A percentile compares a stretch with the other conserved stretches of the same genome.
Evolutionary conservation across 2,329 filamentous ascomycete species (phyloP).

Genomic region (Rhytidhysteron rufulum): DNA sequence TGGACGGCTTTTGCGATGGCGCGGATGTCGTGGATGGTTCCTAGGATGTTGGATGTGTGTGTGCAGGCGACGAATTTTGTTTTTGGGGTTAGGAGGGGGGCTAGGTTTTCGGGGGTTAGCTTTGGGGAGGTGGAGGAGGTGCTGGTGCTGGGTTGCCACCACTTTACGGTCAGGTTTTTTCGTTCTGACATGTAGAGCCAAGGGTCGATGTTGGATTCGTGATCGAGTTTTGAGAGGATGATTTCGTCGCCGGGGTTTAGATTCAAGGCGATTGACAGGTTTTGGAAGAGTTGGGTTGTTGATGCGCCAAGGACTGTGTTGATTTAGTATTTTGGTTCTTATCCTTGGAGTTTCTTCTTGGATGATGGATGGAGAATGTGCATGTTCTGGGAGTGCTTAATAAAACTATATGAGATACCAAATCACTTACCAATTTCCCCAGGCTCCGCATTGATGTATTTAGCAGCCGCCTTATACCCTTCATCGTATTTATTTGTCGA

Average conservation of each 20-base stretch:
- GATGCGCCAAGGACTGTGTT: constrained; percentile 64
- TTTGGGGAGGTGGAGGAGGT: constrained; percentile 48
- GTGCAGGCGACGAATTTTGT: constrained; percentile 71
- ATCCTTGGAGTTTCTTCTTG: too few relatives aligned
- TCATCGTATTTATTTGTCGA: constrained; percentile 58
- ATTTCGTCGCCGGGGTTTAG: constrained; percentile 56
- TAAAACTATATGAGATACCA: too few relatives aligned
- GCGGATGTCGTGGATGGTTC: constrained; percentile 63
- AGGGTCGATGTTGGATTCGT: constrained; percentile 72
- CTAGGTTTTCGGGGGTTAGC: constrained; percentile 56
- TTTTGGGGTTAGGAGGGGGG: constrained; percentile 56
- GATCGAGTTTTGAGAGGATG: constrained; percentile 67
- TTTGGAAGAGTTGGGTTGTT: constrained; percentile 73
- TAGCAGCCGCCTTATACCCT: constrained; percentile 63
- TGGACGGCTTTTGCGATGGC: constrained; percentile 53
- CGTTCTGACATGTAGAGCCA: constrained; percentile 67
- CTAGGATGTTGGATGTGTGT: constrained; percentile 70
- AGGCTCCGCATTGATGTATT: constrained; percentile 63
- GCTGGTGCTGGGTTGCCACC: constrained; percentile 55
- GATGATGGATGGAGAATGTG: too few relatives aligned
- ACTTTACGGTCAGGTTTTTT: constrained; percentile 61
- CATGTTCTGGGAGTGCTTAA: too few relatives aligned
- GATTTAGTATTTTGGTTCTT: too few relatives aligned
- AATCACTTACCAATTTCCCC: constrained; percentile 58
- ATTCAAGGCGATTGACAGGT: constrained; percentile 47